These are phyloP conservation scores for Trypethelium eluteriae DNA, from an alignment of 495 filamentous ascomycete genomes.

Conservation along the genomic window DNA sequence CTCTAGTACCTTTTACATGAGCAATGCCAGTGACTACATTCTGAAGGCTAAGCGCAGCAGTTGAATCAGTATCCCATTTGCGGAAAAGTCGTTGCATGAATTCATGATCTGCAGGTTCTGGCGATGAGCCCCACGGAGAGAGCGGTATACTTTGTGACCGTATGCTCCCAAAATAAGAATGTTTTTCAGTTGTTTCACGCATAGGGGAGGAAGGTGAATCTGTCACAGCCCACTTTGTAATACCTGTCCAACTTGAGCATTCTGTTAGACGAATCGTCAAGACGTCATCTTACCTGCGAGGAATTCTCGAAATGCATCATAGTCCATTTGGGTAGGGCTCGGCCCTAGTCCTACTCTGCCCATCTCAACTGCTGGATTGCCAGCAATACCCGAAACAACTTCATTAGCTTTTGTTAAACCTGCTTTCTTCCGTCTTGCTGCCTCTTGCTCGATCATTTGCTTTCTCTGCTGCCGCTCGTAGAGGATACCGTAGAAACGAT, in stretches of 20 bases:
- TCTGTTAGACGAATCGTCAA: neutral
- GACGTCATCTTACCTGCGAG: slow-evolving; percentile 49
- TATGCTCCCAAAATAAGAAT: slow-evolving; percentile 49
- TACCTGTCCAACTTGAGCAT: slow-evolving; percentile 34
- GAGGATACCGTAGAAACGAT: slow-evolving; percentile 81
- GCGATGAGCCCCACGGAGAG: slow-evolving; percentile 67
- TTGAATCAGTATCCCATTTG: slow-evolving; percentile 74
- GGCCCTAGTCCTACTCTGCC: slow-evolving; percentile 86
- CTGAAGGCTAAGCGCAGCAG: slow-evolving; percentile 69
- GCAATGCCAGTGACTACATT: slow-evolving; percentile 88
- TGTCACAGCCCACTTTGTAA: slow-evolving; percentile 83
- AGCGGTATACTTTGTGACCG: slow-evolving; percentile 42
- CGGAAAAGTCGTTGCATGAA: slow-evolving; percentile 86
- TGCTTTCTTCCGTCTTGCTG: slow-evolving; percentile 54
- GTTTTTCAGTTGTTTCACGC: slow-evolving; percentile 50
- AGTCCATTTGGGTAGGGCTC: slow-evolving; percentile 86
- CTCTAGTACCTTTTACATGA: slow-evolving; percentile 78
- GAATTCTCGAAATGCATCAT: slow-evolving; percentile 90
- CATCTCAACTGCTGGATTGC: slow-evolving; percentile 50
- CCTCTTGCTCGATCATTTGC: slow-evolving; percentile 67
- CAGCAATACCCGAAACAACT: slow-evolving; percentile 41
- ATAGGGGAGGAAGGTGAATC: slow-evolving; percentile 57
- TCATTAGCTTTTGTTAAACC: slow-evolving; percentile 48
- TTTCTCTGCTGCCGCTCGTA: slow-evolving; percentile 85
- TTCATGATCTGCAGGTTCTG: slow-evolving; percentile 87